Evolutionary conservation across 139 green algal species (phyloP), one percentile per base, ranked within the genome.

Genomic region (Astrephomene gubernaculifera): DNA sequence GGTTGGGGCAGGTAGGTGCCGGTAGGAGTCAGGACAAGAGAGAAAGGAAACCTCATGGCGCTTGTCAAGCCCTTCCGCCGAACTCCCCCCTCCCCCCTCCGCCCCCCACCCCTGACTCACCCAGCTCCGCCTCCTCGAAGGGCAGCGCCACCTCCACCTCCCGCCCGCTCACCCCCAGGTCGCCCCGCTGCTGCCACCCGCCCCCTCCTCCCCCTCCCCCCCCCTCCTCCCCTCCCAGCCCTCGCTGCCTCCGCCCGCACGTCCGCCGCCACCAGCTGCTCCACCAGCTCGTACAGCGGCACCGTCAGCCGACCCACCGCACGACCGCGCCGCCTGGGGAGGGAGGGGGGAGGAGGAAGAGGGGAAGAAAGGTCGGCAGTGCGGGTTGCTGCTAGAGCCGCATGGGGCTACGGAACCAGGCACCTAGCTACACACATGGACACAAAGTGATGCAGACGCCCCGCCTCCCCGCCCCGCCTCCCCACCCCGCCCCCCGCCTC

Each of bases 91-190:
- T 1, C 36, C 35, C 35, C 36, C 33, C 65, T 29, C 36, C 36
- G 17, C 35, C 36, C 8, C 65, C 41, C 24, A 25, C 8, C 65
- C 41, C 24, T 24, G 36, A 54, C 79, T 3, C 79, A 75, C 79
- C 79, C 35, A 85, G 63, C 44, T 85, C 79, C 36, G 10, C 27
- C 54, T 85, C 79, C 29, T 85, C 63, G 31, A 85, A 85, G 5
- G 33, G 25, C 44, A 64, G 45, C 33, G 43, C 39, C 63, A 75
- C 31, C 12, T 75, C 63, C 63, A 85, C 44, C 64, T 36, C 33
- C 64, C 76, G 75, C 64, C 79, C 79, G 45, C 19, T 53, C 31
- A 85, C 61, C 25, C 74, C 74, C 38, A 41, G n/a, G 39, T 71
- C 74, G 54, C n/a, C 54, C 7, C 74, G 74, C 21, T 35, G 33